These are phyloP conservation scores for Paraphoma chrysanthemicola DNA, from an alignment of 2,329 filamentous ascomycete species.

Conservation along the genomic window DNA sequence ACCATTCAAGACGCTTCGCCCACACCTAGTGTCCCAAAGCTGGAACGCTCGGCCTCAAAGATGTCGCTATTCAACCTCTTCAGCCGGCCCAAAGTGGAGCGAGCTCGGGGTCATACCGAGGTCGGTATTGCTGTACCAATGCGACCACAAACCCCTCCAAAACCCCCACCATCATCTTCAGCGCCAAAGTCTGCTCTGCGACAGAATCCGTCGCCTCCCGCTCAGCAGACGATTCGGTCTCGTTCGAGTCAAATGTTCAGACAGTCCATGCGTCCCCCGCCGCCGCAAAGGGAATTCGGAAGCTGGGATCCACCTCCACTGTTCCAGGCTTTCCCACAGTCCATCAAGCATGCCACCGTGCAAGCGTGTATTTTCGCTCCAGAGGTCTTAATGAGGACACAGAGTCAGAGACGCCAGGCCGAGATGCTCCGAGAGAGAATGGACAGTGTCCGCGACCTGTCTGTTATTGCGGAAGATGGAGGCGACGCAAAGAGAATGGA, in stretches of 20 bases:
- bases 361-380: conserved; percentile 71
- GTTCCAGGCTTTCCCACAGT: conserved; percentile 86
- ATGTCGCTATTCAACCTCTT: conserved; percentile 60
- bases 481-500: conserved; percentile 43
- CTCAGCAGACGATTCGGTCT: conserved; percentile 38
- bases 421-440: conserved; percentile 49
- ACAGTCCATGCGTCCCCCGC: conserved; percentile 36
- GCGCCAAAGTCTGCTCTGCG: conserved; percentile 37
- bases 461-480: conserved; percentile 34
- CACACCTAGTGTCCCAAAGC: conserved; percentile 28
- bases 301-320: conserved; percentile 68
- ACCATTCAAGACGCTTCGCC: conserved; percentile 7
- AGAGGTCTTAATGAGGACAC: conserved; percentile 70
- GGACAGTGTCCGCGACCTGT: conserved; percentile 44
- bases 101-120: conserved; percentile 55
- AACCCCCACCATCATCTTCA: conserved; percentile 21
- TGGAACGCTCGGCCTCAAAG: conserved; percentile 47
- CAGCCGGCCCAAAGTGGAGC: conserved; percentile 58
- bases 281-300: conserved; percentile 40
- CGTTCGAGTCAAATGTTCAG: conserved; percentile 42
- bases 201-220: conserved; percentile 37
- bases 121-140: conserved; percentile 48
- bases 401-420: conserved; percentile 60
- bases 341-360: conserved; percentile 76
- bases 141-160: conserved; percentile 37